Base-by-base conservation (phyloP, 2,329 filamentous ascomycete genomes). In the Fonsecaea nubica region DNA sequence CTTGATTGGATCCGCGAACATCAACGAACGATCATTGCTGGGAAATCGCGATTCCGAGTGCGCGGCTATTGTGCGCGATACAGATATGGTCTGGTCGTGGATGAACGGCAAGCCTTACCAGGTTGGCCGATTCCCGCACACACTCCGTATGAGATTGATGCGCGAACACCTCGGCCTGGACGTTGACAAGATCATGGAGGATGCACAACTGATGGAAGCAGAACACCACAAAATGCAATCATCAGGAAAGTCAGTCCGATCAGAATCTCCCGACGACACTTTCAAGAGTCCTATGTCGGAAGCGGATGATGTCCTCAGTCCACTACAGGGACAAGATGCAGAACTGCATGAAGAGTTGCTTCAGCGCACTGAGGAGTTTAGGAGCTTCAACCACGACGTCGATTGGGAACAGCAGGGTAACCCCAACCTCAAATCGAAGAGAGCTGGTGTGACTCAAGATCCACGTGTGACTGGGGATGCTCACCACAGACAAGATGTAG, bases 21-120 rank as follows among this genome's bases (percentile, higher is more conserved):
- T 99, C 83, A 99, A 99, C 74, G 95, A 99, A 78, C 89, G 95
- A 54, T 98, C 94, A 6, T 93, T 98, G 92, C 79, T 97, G 68
- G 95, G 95, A 8, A 90, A 87, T 57, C 88, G 95, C 74, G 95
- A 99, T 78, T 97, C 94, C 0, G 95, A 99, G 79, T 89, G 92
- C 69, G 95, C 94, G 4, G 90, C 93, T 6, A 86, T 98, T 52
- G 91, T 99, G 50, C 88, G 94, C 61, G 95, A 99, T 76, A 94
- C 92, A 1, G 92, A 97, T 76, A 93, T 97, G 87, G 87, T 97
- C 65, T 89, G 88, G 84, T 97, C 93, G 5, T 91, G 87, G 61
- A 98, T 99, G 95, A 93, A 87, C 59, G 93, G 93, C 42, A 84
- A 90, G 74, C 92, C 93, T 4, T 99, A 96, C 77, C 88, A 90